phyloP scores from a whole-genome alignment of 805 yeast genomes.

The Pichia sporocuriosa region DNA sequence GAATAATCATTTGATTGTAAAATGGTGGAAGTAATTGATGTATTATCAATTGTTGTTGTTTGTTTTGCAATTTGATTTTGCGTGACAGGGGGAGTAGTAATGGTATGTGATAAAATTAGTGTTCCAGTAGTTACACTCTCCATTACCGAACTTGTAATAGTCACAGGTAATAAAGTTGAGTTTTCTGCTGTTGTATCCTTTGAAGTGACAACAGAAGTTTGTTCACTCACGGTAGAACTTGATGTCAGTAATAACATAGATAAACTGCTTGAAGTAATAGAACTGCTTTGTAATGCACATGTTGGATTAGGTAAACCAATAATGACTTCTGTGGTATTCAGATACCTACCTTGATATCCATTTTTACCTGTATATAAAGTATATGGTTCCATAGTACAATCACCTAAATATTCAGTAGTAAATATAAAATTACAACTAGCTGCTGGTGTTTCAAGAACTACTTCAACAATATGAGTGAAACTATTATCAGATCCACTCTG shows the following conservation, averaged over 20 bases:
- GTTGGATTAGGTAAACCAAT: constrained; percentile 2
- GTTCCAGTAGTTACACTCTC: too few species aligned
- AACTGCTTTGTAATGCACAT: neutral
- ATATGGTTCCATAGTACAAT: neutral
- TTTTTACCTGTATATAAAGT: neutral
- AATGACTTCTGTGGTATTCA: constrained; percentile 1
- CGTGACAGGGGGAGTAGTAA: too few species aligned
- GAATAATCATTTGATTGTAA: too few species aligned
- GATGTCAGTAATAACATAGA: neutral
- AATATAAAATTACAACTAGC: neutral
- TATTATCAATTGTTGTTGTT: too few species aligned
- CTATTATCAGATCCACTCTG: neutral
- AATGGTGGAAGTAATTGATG: too few species aligned
- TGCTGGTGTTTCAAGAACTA: neutral
- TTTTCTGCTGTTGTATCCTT: too few species aligned
- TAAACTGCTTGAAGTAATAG: neutral
- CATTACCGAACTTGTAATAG: too few species aligned
- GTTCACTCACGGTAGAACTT: neutral
- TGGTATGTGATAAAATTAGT: too few species aligned
- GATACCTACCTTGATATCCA: neutral
- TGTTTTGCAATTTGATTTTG: too few species aligned
- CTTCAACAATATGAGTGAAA: neutral
- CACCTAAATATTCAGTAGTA: neutral
- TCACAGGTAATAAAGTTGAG: too few species aligned
- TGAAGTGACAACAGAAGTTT: too few species aligned